Conservation (phyloP, 768 basidiomycete genomes). For the Amanita pallidorosea region DNA sequence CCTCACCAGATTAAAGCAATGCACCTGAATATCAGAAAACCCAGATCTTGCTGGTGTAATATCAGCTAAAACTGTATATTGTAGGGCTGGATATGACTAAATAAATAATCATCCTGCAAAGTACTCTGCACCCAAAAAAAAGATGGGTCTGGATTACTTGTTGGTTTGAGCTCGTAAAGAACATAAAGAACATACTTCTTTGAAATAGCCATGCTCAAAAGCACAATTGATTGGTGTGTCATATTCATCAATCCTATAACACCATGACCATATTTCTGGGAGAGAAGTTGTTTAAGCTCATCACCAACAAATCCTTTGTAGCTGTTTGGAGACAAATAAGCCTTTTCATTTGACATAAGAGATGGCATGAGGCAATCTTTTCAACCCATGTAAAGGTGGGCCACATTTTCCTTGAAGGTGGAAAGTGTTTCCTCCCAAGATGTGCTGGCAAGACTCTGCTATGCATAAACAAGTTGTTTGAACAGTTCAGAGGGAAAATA, state of each 20-base stretch:
- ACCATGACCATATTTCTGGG: conserved; percentile 7
- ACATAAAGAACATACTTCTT: conserved; percentile 7
- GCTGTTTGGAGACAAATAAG: conserved; percentile 1
- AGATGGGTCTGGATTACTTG: conserved; percentile 9
- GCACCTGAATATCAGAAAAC: conserved; percentile 8
- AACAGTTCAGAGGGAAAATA: conserved; percentile 4
- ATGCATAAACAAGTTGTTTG: neutral
- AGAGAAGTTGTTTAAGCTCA: conserved; percentile 5
- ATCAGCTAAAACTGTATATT: conserved; percentile 8
- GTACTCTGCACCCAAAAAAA: conserved; percentile 5
- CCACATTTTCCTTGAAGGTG: conserved; percentile 2
- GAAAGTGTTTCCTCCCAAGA: conserved; percentile 7
- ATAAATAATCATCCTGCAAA: neutral
- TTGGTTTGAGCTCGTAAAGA: conserved; percentile 6
- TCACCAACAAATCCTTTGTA: conserved; percentile 1
- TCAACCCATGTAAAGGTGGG: conserved; percentile 6
- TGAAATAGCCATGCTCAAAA: conserved; percentile 9
- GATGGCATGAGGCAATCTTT: too few relatives aligned
- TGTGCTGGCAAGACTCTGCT: conserved; percentile 6
- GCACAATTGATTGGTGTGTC: conserved; percentile 3
- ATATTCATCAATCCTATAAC: conserved; percentile 8
- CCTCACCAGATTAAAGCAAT: conserved; percentile 9
- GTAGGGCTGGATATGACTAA: conserved; percentile 7
- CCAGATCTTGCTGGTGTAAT: conserved; percentile 10
- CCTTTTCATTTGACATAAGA: too few relatives aligned